phyloP scores from a whole-genome alignment of 2,329 filamentous ascomycete genomes.

The Iodosphaeria phyllophila region DNA sequence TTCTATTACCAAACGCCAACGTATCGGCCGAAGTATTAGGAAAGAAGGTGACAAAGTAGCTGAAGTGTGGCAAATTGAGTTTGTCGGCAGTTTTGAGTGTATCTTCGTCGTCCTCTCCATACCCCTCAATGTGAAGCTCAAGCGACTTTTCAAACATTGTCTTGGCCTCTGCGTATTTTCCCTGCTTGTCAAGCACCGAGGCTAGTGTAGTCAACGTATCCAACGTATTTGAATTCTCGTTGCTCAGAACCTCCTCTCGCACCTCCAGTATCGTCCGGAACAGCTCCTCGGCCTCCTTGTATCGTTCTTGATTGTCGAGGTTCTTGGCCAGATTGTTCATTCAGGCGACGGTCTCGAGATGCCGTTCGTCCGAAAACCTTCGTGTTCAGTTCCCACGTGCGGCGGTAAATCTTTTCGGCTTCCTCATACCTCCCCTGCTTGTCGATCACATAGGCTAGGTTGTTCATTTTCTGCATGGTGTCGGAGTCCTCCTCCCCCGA shows the following conservation, averaged over 20 bases:
- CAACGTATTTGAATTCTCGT: conserved; percentile 5
- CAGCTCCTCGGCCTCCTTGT: conserved; percentile 5
- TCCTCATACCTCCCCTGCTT: neutral
- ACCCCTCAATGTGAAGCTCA: too few relatives aligned
- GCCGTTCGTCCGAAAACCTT: conserved; percentile 4
- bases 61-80: too few relatives aligned
- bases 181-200: conserved; percentile 5
- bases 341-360: conserved; percentile 6
- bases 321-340: conserved; percentile 7
- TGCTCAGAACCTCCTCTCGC: conserved; percentile 4
- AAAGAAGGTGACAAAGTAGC: too few relatives aligned
- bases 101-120: too few relatives aligned
- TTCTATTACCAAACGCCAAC: too few relatives aligned
- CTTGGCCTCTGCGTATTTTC: conserved; percentile 11
- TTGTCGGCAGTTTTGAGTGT: too few relatives aligned
- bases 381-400: too few relatives aligned
- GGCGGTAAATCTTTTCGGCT: neutral
- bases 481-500: neutral
- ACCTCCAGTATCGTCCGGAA: conserved; percentile 2
- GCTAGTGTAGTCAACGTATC: conserved; percentile 8
- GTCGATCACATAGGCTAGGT: neutral
- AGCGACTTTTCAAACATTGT: conserved; percentile 5
- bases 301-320: conserved; percentile 7
- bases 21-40: too few relatives aligned
- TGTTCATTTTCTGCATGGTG: neutral